Evolutionary conservation across 768 basidiomycete species (phyloP).

Genomic region (Cystobasidium ongulense): DNA sequence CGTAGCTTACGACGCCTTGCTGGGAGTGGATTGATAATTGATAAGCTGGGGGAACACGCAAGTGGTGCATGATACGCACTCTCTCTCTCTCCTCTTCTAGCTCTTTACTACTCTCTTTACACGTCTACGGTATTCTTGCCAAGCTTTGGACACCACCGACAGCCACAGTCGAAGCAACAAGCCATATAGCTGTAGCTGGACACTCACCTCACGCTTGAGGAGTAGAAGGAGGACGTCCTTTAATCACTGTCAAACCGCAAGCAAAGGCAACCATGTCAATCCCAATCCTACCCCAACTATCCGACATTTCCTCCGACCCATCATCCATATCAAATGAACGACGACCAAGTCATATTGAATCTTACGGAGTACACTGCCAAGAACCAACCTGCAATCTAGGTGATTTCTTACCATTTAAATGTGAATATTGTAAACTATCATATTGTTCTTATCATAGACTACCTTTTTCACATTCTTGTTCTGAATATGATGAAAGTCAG

Average conservation of each 20-base stretch:
- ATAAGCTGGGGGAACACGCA: background rate
- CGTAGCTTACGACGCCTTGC: background rate
- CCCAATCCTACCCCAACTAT: background rate
- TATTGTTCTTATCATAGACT: constrained; percentile 14
- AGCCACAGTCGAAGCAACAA: too few species aligned
- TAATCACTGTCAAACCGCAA: too few species aligned
- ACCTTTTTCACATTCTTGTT: constrained; percentile 11
- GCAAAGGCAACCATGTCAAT: background rate
- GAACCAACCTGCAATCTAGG: constrained; percentile 15
- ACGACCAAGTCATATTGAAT: constrained; percentile 11
- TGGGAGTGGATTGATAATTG: background rate
- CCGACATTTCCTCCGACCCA: background rate
- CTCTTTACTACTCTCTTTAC: too few species aligned
- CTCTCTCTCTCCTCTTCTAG: too few species aligned
- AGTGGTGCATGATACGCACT: too few species aligned
- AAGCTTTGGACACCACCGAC: too few species aligned
- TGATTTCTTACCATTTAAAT: constrained; percentile 25
- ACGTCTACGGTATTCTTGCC: too few species aligned
- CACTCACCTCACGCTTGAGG: too few species aligned
- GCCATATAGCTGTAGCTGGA: too few species aligned
- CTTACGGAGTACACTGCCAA: constrained; percentile 18
- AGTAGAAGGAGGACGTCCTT: too few species aligned
- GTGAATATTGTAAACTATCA: background rate
- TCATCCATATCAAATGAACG: background rate
- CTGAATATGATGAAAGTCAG: background rate